A percentile compares a stretch with the other conserved stretches of the same genome.
phyloP scores from a whole-genome alignment of 495 filamentous ascomycete genomes.

The Friedmanniomyces simplex region DNA sequence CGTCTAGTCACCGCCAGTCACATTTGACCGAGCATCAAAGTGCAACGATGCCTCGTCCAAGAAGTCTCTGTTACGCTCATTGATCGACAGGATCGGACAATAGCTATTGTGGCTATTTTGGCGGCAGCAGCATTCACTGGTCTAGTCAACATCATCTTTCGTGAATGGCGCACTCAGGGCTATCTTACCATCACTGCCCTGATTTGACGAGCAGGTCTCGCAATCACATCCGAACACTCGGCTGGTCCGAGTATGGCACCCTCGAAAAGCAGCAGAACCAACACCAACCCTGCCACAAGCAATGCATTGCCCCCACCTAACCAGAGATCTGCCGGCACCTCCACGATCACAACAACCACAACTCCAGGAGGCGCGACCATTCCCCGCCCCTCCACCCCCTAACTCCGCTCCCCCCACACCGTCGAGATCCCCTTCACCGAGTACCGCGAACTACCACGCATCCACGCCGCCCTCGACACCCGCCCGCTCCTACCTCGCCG shows the following conservation, averaged over 20 bases:
- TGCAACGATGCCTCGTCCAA: no score
- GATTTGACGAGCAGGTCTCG: no score
- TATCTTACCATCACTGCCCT: no score
- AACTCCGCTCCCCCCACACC: neutral
- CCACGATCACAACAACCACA: neutral
- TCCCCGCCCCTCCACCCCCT: neutral
- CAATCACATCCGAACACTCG: no score
- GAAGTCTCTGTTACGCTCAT: neutral
- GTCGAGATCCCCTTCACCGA: neutral
- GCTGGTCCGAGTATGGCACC: no score
- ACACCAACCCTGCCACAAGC: neutral
- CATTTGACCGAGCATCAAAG: no score
- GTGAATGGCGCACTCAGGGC: no score
- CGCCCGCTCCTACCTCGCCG: neutral
- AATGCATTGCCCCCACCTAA: neutral
- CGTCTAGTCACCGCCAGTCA: no score
- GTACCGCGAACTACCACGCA: neutral
- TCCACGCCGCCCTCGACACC: neutral
- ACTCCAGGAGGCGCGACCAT: neutral
- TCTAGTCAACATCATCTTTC: no score
- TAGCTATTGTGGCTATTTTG: neutral
- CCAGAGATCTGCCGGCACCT: neutral
- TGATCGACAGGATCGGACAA: neutral
- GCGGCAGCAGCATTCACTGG: no score
- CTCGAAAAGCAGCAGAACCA: no score